Evolutionary conservation across 345 rosid genomes (phyloP), one percentile per base, ranked within the genome.

Genomic region (Corymbia maculata): DNA sequence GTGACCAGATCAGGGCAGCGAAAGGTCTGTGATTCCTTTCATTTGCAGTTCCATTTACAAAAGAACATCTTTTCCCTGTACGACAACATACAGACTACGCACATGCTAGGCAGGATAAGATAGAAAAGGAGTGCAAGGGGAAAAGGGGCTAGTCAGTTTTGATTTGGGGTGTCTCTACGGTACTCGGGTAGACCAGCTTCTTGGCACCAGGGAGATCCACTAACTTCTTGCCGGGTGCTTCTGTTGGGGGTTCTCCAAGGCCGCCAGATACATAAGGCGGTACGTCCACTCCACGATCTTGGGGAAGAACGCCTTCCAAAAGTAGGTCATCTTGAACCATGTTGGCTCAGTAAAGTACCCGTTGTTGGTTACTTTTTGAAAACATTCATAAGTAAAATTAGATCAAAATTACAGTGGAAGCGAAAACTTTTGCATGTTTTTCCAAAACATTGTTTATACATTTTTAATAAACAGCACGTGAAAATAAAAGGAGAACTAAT

Each of bases 241-340:
- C 90, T 51, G 44, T 89, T 16, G 68, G 75, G 24, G 91, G 87
- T 87, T 88, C 87, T 53, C 91, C 92, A 2, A 87, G 87, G 22
- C 49, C 24, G 88, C 19, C n/a, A 90, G 85, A 79, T 87, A 52
- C 44, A 89, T 30, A 66, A 89, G 52, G 24, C 89, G 75, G 84
- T 19, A 79, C 2, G 13, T 36, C 92, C 93, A 88, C 82, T 91
- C 95, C 8, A 93, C 13, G 8, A 90, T 52, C 89, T 92, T 92
- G 5, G 94, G 92, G 88, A 93, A 90, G 26, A 93, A 89, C 51
- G 88, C 92, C 92, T 91, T 90, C 93, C 92, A 93, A 28, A 86
- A 51, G 36, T 88, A 86, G 2, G 87, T 75, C 47, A 85, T 21
- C 87, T 64, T 53, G 42, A 86, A 14, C 93, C 94, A 90, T 1